Base-by-base conservation (phyloP, 75 land plant species). In the Larix kaempferi region DNA sequence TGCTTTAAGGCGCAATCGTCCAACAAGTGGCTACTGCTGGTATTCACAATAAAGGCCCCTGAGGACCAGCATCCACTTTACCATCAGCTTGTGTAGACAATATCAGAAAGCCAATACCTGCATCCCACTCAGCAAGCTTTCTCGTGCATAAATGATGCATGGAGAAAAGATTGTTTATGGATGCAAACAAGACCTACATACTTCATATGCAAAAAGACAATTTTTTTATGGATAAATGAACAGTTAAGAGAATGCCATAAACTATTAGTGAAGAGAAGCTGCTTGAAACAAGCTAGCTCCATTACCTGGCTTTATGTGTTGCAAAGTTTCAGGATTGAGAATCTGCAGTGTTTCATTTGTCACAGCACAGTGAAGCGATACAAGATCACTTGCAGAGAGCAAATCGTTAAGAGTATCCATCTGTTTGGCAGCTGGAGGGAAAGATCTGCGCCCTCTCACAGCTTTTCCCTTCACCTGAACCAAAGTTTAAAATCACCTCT, bases 1-100 rank as follows among this genome's bases (percentile, higher is more conserved):
- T 98, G 94, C 81, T 98, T 98, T 78, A 98, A 77, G 21, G 98
- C 99, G 82, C 99, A 98, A 80, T 98, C 99, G 82, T 98, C 99
- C 74, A 98, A 72, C 41, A 98, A 71, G 73, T 95, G 98, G 82
- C 94, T 90, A 86, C 98, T 98, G 26, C 99, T 91, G 16, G 98
- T 95, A 79, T 98, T 98, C 76, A 98, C 96, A 76, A 98, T 78
- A 73, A 91, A 91, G 60, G 98, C 98, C 66, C 99, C 99, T 98
- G 79, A 5, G 58, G 0, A 59, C 2, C 52, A 49, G 10, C 27
- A 72, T 72, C n/a, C 23, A 49, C 55, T 72, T 4, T 1, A 72
- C 52, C 6, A 49, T 72, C 39, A 65, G 27, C 74, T 22, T 72
- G 74, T 49, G n/a, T 14, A 13, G 6, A 39, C 52, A 72, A 49